Evolutionary conservation across 2,329 filamentous ascomycete species (phyloP), one percentile per base, ranked within the genome.

Genomic region (Neonectria punicea): DNA sequence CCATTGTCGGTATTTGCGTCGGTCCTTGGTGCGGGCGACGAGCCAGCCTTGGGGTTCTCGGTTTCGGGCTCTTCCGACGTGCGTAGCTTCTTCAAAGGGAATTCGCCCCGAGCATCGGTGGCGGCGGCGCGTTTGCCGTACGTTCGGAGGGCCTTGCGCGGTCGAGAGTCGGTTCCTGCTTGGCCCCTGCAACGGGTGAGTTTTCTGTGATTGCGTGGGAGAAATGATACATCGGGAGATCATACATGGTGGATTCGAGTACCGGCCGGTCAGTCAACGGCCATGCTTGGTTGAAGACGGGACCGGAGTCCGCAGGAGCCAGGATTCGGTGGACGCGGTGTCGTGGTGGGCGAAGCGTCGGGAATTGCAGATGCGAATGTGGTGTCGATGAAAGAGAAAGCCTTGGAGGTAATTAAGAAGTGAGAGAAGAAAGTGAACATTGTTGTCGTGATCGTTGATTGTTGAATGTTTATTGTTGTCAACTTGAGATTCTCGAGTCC

Each of bases 71-170:
- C 63, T n/a, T 58, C 14, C 0, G 61, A 65, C 0, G 66, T 34
- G 7, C 72, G 69, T 18, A 65, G 69, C 47, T 66, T 80, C 65
- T 80, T 80, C 0, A 62, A 10, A 2, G 70, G 66, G 0, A 74
- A 71, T 9, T 79, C 75, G n/a, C 51, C 66, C 39, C 68, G 65
- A 9, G 70, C 47, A 41, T 76, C 75, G 5, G 70, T 70, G 14
- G 75, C 39, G 7, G 69, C 67, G 9, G 67, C 58, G 36, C 78
- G 77, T 65, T 79, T 80, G 47, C 81, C 79, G 46, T 83, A 83
- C 13, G 81, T 83, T 61, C 79, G 77, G 14, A 81, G 67, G 5
- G 77, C 73, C 63, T 78, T 80, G 56, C 73, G 74, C 20, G 73
- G 58, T 9, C 61, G 61, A 16, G 65, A 67, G 34, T 69, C 51